phyloP scores from a whole-genome alignment of 306 rosid genomes.

The Medicago arabica region DNA sequence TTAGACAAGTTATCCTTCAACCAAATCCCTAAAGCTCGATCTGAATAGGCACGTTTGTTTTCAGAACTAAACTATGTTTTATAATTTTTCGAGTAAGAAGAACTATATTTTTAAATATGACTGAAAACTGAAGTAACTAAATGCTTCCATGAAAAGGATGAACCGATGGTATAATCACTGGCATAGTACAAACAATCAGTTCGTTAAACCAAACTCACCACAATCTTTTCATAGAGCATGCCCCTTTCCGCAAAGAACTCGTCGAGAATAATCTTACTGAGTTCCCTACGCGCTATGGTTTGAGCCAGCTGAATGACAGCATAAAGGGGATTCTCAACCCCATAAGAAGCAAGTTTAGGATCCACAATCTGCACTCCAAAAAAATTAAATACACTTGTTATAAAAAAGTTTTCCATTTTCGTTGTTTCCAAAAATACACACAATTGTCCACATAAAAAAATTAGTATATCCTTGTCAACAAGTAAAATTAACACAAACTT shows the following conservation, averaged over 20 bases:
- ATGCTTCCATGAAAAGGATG: constrained; percentile 7
- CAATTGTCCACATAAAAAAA: no score
- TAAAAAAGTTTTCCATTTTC: no score
- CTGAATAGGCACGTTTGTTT: not conserved
- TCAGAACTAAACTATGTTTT: constrained; percentile 12
- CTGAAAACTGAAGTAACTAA: constrained; percentile 18
- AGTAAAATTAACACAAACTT: no score
- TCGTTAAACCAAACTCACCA: constrained; percentile 59
- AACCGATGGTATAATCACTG: not conserved
- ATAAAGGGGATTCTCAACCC: constrained; percentile 83
- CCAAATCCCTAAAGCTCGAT: constrained; percentile 6
- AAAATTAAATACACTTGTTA: not conserved
- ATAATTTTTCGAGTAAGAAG: no score
- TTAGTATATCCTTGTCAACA: no score
- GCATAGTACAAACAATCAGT: not conserved
- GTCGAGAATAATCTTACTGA: constrained; percentile 91
- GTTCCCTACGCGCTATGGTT: constrained; percentile 95
- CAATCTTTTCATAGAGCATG: constrained; percentile 81
- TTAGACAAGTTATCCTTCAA: not conserved
- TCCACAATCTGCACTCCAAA: constrained; percentile 75
- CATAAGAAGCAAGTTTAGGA: constrained; percentile 91
- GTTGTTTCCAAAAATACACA: no score
- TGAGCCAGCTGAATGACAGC: constrained; percentile 97
- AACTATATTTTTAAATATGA: not conserved
- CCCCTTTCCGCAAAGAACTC: constrained; percentile 94